These are phyloP conservation scores for Micromonas pusilla DNA, from an alignment of 139 green algal genomes.

Conservation along the genomic window DNA sequence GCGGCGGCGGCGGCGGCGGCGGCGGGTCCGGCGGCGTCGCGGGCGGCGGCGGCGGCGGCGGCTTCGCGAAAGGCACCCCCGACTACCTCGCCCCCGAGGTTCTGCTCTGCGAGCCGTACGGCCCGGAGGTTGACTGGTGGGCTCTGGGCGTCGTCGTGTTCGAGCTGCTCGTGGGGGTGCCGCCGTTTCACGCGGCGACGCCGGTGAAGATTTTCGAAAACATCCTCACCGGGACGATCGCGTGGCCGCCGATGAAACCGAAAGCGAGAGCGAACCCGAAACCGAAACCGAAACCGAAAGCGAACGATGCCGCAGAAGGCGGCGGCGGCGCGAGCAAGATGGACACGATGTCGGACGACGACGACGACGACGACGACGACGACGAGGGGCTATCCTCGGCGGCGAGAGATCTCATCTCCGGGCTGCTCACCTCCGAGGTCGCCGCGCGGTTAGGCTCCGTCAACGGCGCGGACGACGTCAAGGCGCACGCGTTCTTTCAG, in stretches of 20 bases:
- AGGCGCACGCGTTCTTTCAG: constrained; percentile 20
- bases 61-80: constrained; percentile 61
- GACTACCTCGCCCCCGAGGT: constrained; percentile 93
- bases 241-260: neutral
- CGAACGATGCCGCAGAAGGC: neutral
- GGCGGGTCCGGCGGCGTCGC: neutral
- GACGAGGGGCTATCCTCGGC: constrained; percentile 9
- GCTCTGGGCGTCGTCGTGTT: constrained; percentile 75
- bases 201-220: constrained; percentile 23
- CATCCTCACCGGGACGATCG: constrained; percentile 1
- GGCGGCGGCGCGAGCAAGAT: neutral
- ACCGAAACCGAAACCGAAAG: too few species aligned
- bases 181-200: constrained; percentile 45
- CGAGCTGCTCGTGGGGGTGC: constrained; percentile 65
- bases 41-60: neutral
- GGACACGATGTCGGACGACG: neutral
- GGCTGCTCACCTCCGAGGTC: constrained; percentile 49
- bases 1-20: neutral
- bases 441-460: constrained; percentile 33
- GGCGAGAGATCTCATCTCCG: constrained; percentile 46
- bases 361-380: neutral
- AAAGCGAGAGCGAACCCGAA: too few species aligned
- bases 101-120: constrained; percentile 66
- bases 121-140: constrained; percentile 72
- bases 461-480: neutral